These are phyloP conservation scores for Phaeotremella skinneri DNA, from an alignment of 768 basidiomycete species.

Conservation along the genomic window DNA sequence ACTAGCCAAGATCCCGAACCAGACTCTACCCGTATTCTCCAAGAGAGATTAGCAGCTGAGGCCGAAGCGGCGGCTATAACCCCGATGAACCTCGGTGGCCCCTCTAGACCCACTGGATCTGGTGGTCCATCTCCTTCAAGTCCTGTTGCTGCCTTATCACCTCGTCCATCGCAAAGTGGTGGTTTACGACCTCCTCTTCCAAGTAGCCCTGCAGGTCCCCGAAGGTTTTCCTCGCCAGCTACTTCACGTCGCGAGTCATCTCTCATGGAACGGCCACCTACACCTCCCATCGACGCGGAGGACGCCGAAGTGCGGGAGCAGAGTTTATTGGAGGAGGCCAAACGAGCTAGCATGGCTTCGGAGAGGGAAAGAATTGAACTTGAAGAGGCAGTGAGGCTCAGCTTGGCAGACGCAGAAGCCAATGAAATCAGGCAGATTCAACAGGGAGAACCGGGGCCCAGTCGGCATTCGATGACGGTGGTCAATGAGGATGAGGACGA, in stretches of 20 bases:
- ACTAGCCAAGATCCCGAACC: conserved; percentile 48
- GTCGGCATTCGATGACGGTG: background rate
- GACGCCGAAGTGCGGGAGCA: conserved; percentile 38
- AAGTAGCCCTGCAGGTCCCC: background rate
- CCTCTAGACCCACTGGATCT: background rate
- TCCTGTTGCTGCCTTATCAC: background rate
- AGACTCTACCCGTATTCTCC: conserved; percentile 40
- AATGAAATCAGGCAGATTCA: background rate
- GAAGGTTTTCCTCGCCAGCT: conserved; percentile 6
- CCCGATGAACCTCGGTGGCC: background rate
- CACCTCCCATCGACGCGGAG: conserved; percentile 26
- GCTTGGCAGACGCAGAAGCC: conserved; percentile 32
- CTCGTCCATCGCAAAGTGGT: background rate
- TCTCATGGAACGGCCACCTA: background rate
- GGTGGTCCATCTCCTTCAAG: background rate
- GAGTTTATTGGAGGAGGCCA: conserved; percentile 43
- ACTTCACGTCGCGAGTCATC: conserved; percentile 6
- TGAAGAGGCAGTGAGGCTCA: conserved; percentile 42
- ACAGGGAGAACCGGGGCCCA: conserved; percentile 17
- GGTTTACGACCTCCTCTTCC: background rate
- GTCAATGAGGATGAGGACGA: conserved; percentile 1
- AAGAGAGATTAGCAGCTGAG: conserved; percentile 42
- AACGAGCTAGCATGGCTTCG: conserved; percentile 29
- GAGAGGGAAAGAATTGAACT: conserved; percentile 38
- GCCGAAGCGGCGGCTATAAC: conserved; percentile 14